phyloP scores from a whole-genome alignment of 345 rosid species.

The Camelina hispida region DNA sequence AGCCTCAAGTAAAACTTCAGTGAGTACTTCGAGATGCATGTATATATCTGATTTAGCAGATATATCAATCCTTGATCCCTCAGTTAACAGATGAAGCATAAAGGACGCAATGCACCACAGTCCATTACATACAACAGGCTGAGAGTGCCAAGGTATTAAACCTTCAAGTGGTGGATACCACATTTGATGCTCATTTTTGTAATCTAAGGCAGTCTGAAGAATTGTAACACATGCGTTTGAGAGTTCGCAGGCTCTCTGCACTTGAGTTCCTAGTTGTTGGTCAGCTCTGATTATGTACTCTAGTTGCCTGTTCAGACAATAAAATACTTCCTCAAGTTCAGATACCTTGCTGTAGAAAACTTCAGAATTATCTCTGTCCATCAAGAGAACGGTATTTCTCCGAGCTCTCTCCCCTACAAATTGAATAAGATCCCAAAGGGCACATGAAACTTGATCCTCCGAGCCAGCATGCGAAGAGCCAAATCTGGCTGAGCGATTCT shows the following conservation, averaged over 20 bases:
- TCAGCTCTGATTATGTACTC: slow-evolving; percentile 68
- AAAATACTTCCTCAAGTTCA: slow-evolving; percentile 80
- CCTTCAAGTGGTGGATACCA: slow-evolving; percentile 97
- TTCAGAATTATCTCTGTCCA: slow-evolving; percentile 97
- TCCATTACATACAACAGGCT: slow-evolving; percentile 72
- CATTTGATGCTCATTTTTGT: slow-evolving; percentile 75
- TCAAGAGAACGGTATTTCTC: slow-evolving; percentile 80
- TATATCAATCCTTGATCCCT: slow-evolving; percentile 57
- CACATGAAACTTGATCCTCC: slow-evolving; percentile 66
- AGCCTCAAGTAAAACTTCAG: slow-evolving; percentile 80
- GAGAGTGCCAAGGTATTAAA: slow-evolving; percentile 80
- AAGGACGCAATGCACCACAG: slow-evolving; percentile 78
- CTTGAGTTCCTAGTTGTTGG: slow-evolving; percentile 61
- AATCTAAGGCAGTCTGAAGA: slow-evolving; percentile 65
- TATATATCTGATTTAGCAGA: slow-evolving; percentile 65
- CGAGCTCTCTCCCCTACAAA: slow-evolving; percentile 89
- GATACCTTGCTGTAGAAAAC: slow-evolving; percentile 97
- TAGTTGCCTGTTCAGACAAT: slow-evolving; percentile 74
- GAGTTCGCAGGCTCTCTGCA: slow-evolving; percentile 77
- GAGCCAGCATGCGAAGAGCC: slow-evolving; percentile 50
- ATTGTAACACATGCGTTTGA: slow-evolving; percentile 73
- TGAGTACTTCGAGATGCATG: slow-evolving; percentile 61
- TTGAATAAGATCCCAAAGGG: slow-evolving; percentile 93
- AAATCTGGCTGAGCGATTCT: slow-evolving; percentile 59
- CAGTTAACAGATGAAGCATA: slow-evolving; percentile 69